These are phyloP conservation scores for Erodium texanum DNA, from an alignment of 441 rosid genomes.

Conservation along the genomic window DNA sequence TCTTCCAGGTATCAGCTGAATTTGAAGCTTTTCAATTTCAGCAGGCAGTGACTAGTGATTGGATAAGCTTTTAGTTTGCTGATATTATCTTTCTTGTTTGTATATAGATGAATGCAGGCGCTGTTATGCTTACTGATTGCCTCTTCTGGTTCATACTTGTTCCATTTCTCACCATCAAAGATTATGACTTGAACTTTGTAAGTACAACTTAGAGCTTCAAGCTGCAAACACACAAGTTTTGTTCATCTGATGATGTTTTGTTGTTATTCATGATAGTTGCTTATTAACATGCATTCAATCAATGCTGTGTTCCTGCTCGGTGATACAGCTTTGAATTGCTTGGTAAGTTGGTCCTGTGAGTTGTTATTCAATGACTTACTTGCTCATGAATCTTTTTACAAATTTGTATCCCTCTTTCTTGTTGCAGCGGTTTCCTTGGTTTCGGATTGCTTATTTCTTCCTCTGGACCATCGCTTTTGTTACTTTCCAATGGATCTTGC, in stretches of 20 bases:
- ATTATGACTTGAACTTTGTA: slow-evolving; percentile 62
- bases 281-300: slow-evolving; percentile 72
- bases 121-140: slow-evolving; percentile 89
- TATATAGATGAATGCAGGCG: slow-evolving; percentile 85
- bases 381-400: not conserved
- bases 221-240: not conserved
- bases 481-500: slow-evolving; percentile 77
- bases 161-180: slow-evolving; percentile 83
- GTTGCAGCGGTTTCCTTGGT: slow-evolving; percentile 75
- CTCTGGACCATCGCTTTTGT: slow-evolving; percentile 73
- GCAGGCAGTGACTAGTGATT: not conserved
- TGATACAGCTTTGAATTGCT: slow-evolving; percentile 69
- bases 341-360: slow-evolving; percentile 37
- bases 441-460: slow-evolving; percentile 87
- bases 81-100: slow-evolving; percentile 7
- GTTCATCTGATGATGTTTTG: not conserved
- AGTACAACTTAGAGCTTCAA: slow-evolving; percentile 23
- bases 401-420: not conserved
- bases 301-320: slow-evolving; percentile 74
- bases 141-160: slow-evolving; percentile 91
- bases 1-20: slow-evolving; percentile 59
- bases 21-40: not conserved
- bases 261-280: slow-evolving; percentile 42
- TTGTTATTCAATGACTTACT: not conserved
- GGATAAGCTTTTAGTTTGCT: not conserved